Evolutionary conservation across 257 asterid species (phyloP).

Genomic region (Solanum chaucha): DNA sequence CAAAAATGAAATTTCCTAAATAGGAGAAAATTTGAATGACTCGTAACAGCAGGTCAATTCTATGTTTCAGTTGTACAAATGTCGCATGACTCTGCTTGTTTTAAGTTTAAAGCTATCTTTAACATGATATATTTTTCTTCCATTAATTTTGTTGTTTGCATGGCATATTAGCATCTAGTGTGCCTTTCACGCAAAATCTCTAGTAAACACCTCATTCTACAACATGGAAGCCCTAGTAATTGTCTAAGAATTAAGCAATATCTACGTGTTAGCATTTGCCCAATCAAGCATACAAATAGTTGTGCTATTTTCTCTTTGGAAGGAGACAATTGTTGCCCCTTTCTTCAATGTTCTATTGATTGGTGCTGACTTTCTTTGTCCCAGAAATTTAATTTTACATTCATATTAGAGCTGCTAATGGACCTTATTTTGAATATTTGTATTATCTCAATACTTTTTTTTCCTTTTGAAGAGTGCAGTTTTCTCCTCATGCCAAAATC

Average conservation of each 20-base stretch:
- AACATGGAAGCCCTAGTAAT: not conserved
- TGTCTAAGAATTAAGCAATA: not conserved
- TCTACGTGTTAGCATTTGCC: not conserved
- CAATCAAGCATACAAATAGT: not conserved
- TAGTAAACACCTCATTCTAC: not conserved
- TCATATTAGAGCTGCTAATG: not conserved
- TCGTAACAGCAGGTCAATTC: not conserved
- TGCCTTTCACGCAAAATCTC: not conserved
- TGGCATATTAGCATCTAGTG: not conserved
- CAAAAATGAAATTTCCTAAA: not conserved
- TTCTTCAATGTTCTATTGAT: not conserved
- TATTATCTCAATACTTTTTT: not conserved
- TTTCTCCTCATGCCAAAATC: not conserved
- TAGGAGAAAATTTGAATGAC: not conserved
- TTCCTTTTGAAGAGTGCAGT: not conserved
- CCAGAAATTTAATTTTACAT: not conserved
- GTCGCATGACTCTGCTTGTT: not conserved
- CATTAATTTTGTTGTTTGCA: not conserved
- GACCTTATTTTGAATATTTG: not conserved
- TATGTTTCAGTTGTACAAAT: not conserved
- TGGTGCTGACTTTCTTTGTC: not conserved
- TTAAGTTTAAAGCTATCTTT: not conserved
- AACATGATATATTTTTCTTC: not conserved
- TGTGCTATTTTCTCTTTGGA: not conserved
- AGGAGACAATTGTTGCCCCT: not conserved